Base-by-base conservation (phyloP, 1,139 yeast genomes). In the Debaryomycetaceae sp. region DNA sequence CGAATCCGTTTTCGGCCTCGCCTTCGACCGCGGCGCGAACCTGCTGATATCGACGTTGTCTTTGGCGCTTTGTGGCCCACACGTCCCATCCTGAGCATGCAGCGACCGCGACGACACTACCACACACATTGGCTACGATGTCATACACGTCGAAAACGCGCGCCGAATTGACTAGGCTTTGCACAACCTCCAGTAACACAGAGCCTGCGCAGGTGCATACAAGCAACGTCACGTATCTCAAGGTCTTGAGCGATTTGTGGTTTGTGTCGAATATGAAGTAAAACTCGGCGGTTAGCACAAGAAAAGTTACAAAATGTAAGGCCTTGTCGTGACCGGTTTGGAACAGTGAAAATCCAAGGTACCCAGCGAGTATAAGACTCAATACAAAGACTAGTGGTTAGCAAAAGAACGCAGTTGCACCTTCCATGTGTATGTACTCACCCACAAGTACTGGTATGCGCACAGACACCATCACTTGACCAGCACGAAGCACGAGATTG, bases 331-430 rank as follows among this genome's bases (percentile, higher is more conserved):
- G 64, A n/a, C 43, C 41, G 23, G 75, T 42, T 16, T 56, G 58
- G 18, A 71, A 41, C 60, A 60, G 64, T 25, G 78, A 69, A 42
- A 77, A 69, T 10, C 83, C 84, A 22, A 78, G 48, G 38, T 65
- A 66, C 5, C 56, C 66, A 6, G 71, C 71, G 3, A 41, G 41
- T 5, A 42, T 27, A 8, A 58, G 34, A 8, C 65, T 44, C 3
- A 56, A 8, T 4, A 55, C 27, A 34, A 63, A 58, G 7, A 43
- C 69, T 62, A 33, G 6, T 23, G 8, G 14, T 13, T 23, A 16
- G 16, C 25, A 23, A 23, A 13, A 13, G 6, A 13, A 6, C 9
- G 6, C 16, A 23, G 6, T 16, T 23, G 9, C 25, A 6, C 14
- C 14, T 7, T 23, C 25, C 5, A 24, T 10, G 11, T 20, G 5